Evolutionary conservation across 2,329 filamentous ascomycete genomes (phyloP).

Genomic region (Aspergillus glaucus): DNA sequence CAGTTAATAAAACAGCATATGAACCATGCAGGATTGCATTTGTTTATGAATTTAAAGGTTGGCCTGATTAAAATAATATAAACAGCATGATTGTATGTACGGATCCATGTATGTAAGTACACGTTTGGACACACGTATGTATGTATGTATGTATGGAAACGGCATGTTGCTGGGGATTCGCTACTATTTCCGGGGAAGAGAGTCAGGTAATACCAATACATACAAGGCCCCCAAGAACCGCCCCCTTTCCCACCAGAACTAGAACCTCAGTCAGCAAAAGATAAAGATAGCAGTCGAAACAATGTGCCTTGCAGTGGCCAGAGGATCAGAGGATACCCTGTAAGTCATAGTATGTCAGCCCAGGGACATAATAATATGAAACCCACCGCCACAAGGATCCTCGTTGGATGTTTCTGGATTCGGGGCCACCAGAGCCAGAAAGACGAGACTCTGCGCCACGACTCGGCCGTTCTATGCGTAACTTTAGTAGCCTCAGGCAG

Average conservation of each 20-base stretch:
- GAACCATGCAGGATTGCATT: too few species aligned
- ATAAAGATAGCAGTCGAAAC: background rate
- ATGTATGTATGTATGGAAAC: background rate
- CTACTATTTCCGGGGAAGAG: background rate
- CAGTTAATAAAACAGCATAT: too few species aligned
- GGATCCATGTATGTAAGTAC: too few species aligned
- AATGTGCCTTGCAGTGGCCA: background rate
- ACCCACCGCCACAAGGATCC: too few species aligned
- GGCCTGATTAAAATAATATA: too few species aligned
- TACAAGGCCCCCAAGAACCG: background rate
- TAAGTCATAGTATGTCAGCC: too few species aligned
- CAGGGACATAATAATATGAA: too few species aligned
- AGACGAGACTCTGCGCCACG: constrained; percentile 1
- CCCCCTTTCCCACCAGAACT: background rate
- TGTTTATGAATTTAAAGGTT: too few species aligned
- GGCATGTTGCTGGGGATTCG: background rate
- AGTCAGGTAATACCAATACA: background rate
- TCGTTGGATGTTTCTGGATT: too few species aligned
- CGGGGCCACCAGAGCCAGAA: background rate
- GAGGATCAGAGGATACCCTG: background rate
- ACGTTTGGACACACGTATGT: background rate
- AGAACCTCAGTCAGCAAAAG: background rate
- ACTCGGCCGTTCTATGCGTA: background rate
- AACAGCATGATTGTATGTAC: too few species aligned
- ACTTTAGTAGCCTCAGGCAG: background rate